Percentiles rank a stretch among this genome's conserved stretches.
Conservation (phyloP, 805 yeast genomes). For the Wickerhamomyces bisporus region DNA sequence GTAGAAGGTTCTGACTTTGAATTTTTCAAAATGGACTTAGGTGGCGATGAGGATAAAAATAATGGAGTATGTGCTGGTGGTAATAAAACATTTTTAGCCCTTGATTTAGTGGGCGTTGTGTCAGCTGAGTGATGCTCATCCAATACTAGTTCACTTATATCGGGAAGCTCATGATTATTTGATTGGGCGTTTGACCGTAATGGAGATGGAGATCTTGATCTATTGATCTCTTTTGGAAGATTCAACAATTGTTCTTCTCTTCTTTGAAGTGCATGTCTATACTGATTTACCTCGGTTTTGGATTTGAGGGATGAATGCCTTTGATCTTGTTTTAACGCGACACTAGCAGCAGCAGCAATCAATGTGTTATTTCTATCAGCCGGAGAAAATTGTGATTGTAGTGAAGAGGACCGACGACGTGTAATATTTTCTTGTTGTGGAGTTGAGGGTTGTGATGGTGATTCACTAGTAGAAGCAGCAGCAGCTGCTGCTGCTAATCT, state of each 20-base stretch:
- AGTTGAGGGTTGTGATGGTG: constrained; percentile 7
- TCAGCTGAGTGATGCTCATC: not conserved
- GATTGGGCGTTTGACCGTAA: no score
- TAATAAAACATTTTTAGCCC: no score
- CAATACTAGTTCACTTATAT: no score
- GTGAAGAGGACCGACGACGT: constrained; percentile 12
- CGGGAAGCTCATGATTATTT: not conserved
- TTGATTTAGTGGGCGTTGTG: not conserved
- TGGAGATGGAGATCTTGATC: constrained; percentile 8
- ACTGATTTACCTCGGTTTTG: constrained; percentile 6
- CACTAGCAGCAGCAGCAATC: constrained; percentile 21
- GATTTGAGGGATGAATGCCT: constrained; percentile 18
- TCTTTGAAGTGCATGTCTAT: not conserved
- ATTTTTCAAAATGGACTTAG: not conserved
- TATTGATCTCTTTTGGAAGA: not conserved
- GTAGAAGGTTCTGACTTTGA: no score
- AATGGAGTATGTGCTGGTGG: no score
- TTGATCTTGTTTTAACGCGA: constrained; percentile 12
- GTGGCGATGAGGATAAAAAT: not conserved
- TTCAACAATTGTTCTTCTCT: not conserved
- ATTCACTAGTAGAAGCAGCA: constrained; percentile 1
- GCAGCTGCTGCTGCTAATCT: constrained; percentile 9
- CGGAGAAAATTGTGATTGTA: constrained; percentile 6
- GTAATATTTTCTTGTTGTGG: constrained; percentile 5
- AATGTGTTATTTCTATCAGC: constrained; percentile 1